Conservation (phyloP, 805 yeast genomes). For the Saturnispora serradocipensis region DNA sequence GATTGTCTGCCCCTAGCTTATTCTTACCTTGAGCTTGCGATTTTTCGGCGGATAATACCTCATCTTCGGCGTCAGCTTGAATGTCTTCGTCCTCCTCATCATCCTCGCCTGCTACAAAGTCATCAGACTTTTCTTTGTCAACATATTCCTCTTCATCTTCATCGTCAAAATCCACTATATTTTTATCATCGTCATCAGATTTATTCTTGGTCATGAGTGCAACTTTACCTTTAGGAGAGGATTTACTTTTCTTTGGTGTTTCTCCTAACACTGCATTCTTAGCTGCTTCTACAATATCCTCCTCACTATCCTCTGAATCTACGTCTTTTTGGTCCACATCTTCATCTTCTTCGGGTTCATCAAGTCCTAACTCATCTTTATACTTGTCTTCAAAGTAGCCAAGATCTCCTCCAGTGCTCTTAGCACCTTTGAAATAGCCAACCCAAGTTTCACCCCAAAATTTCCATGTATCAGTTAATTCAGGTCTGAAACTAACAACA, state of each 20-base stretch:
- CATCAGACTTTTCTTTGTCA: not conserved
- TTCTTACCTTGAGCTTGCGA: conserved; percentile 5
- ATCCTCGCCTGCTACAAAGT: not conserved
- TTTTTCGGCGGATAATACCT: not conserved
- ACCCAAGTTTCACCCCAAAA: conserved; percentile 49
- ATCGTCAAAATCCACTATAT: not conserved
- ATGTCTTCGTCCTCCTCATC: not conserved
- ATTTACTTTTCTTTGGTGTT: conserved; percentile 13
- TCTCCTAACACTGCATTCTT: conserved; percentile 20
- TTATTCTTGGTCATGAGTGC: not conserved
- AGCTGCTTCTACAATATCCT: conserved; percentile 3
- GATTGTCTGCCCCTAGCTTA: not conserved
- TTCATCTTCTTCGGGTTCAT: conserved; percentile 12
- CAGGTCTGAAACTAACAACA: conserved; percentile 30
- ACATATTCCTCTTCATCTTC: conserved; percentile 1
- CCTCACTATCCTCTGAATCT: not conserved
- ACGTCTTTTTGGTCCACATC: not conserved
- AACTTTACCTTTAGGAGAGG: conserved; percentile 13
- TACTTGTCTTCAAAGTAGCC: conserved; percentile 27
- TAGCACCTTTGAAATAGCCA: conserved; percentile 26
- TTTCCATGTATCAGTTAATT: conserved; percentile 27
- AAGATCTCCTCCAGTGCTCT: conserved; percentile 14
- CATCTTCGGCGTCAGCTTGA: not conserved
- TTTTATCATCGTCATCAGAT: not conserved
- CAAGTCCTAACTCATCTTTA: conserved; percentile 24